phyloP scores from a whole-genome alignment of 2,329 filamentous ascomycete species.

The Beauveria pseudobassiana region DNA sequence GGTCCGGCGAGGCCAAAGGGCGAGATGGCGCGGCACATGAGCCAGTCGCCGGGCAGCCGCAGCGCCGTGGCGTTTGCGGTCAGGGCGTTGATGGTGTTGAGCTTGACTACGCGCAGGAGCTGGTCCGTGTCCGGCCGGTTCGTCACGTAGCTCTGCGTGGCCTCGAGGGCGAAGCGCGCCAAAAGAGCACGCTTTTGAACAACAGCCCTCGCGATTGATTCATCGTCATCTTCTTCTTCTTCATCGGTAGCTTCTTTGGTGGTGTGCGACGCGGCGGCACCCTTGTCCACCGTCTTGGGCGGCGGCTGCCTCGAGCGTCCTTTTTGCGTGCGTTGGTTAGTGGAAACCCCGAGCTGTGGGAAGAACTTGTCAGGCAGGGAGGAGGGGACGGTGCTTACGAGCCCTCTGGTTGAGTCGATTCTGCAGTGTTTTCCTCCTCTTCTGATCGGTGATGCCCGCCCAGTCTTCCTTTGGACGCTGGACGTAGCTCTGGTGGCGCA shows the following conservation, averaged over 20 bases:
- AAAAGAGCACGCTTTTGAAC: neutral
- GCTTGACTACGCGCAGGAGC: neutral
- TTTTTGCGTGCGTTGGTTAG: neutral
- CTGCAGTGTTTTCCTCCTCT: neutral
- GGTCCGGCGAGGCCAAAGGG: neutral
- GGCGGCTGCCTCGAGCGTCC: neutral
- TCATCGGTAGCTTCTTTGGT: neutral
- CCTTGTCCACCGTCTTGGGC: neutral
- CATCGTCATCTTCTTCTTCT: neutral
- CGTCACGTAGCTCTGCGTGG: neutral
- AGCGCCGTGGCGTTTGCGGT: neutral
- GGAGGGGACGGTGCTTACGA: neutral
- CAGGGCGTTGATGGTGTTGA: neutral
- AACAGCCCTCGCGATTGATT: neutral
- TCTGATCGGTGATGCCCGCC: constrained; percentile 22
- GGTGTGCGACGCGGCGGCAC: neutral
- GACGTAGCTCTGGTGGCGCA: constrained; percentile 6
- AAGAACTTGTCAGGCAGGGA: no score
- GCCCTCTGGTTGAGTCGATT: neutral
- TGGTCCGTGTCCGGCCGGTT: neutral
- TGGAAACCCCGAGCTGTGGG: no score
- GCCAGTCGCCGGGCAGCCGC: neutral
- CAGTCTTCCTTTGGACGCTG: constrained; percentile 21
- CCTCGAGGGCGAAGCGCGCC: neutral
- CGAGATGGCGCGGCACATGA: neutral